Evolutionary conservation across 140 eudicot genomes (phyloP), one percentile per base, ranked within the genome.

Genomic region (Ambrosia hybrid): DNA sequence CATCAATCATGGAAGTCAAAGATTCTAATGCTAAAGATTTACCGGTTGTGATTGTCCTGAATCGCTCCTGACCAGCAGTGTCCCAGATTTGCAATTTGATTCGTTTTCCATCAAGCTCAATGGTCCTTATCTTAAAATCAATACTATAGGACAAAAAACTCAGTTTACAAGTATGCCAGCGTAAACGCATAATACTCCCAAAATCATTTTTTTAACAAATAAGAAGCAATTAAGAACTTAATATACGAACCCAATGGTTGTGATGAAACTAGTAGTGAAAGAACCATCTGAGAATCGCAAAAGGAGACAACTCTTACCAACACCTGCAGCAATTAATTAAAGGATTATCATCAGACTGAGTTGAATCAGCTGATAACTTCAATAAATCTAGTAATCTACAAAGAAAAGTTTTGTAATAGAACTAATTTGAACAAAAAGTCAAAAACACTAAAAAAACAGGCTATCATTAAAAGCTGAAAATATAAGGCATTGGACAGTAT

Each of bases 21-120:
- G 34, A 51, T 9, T 48, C 13, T n/a, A 17, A 30, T 30, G 60
- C 57, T 38, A 53, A 17, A 64, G 16, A 67, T 70, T 51, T 55
- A 89, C 96, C 96, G 0, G 96, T 89, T 36, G 96, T 89, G 73
- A 89, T 89, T 57, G 96, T 86, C 68, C 96, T 86, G 78, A 89
- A 89, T 46, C 96, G 93, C 65, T 89, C 96, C 72, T 89, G 96
- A 14, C 96, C 96, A 68, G 96, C 96, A 33, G 96, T 89, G 75
- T 89, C 96, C 96, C 96, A 89, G 68, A 89, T 89, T 80, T 89
- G 96, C 57, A 89, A 68, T 75, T 89, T 89, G 41, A 89, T 86
- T 57, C 90, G 78, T 71, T 86, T 89, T 11, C 93, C 93, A 87
- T 89, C 93, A 73, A 86, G 93, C 76, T 89, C 96, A 17, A 89